These are phyloP conservation scores for Lichtheimia ramosa DNA, from an alignment of 371 early-diverging fungal species.

Conservation along the genomic window DNA sequence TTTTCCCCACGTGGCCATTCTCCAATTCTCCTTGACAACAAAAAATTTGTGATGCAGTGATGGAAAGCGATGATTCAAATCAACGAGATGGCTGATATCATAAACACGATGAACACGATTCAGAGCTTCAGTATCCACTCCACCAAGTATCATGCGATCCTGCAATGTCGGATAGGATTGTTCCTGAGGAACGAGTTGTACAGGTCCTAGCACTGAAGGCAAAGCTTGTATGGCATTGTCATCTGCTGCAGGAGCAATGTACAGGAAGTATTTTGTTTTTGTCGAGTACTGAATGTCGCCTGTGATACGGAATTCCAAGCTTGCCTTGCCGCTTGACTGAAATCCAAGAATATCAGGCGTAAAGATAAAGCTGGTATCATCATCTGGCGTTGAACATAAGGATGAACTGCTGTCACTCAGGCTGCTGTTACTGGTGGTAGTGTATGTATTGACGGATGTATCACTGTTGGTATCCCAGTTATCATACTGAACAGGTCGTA, in stretches of 20 bases:
- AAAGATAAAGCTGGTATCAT: too few species aligned
- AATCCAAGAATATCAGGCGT: slow-evolving; percentile 25
- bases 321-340: slow-evolving; percentile 26
- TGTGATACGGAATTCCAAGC: slow-evolving; percentile 29
- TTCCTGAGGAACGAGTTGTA: slow-evolving; percentile 1
- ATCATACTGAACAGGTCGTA: slow-evolving; percentile 28
- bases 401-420: too few species aligned
- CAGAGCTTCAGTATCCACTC: not conserved
- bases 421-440: not conserved
- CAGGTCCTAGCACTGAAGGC: slow-evolving; percentile 31
- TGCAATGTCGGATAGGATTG: not conserved
- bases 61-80: not conserved
- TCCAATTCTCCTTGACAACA: slow-evolving; percentile 54
- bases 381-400: too few species aligned
- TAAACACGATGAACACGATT: not conserved
- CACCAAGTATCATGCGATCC: not conserved
- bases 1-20: slow-evolving; percentile 54
- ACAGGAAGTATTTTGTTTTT: slow-evolving; percentile 23
- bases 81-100: not conserved
- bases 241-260: slow-evolving; percentile 11
- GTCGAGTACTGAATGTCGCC: slow-evolving; percentile 14
- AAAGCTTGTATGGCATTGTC: slow-evolving; percentile 15
- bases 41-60: slow-evolving; percentile 12
- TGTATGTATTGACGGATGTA: not conserved
- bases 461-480: slow-evolving; percentile 24